These are phyloP conservation scores for Pezicula rhizophila DNA, from an alignment of 2,329 filamentous ascomycete species.

Conservation along the genomic window DNA sequence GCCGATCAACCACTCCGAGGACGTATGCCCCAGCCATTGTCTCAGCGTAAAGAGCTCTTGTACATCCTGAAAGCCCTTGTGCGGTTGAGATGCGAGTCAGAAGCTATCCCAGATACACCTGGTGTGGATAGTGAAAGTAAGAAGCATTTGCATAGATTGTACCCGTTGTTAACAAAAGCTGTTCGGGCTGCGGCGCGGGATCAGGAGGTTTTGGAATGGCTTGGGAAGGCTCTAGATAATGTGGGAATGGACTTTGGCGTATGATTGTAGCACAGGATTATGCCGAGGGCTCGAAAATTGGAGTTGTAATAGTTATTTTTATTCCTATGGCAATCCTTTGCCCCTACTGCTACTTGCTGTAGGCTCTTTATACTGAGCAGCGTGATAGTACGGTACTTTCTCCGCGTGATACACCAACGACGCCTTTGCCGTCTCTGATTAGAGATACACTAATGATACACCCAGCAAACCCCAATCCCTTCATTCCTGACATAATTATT, in stretches of 20 bases:
- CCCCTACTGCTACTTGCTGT: background rate
- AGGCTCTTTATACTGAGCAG: background rate
- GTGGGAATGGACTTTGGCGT: slow-evolving; percentile 50
- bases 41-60: slow-evolving; percentile 71
- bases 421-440: background rate
- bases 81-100: slow-evolving; percentile 60
- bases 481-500: slow-evolving; percentile 7
- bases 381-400: background rate
- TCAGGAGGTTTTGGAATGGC: slow-evolving; percentile 48
- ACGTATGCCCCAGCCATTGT: slow-evolving; percentile 79
- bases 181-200: slow-evolving; percentile 57
- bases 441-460: no score
- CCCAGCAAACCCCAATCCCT: background rate
- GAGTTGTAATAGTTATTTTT: slow-evolving; percentile 5
- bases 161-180: slow-evolving; percentile 67
- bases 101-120: slow-evolving; percentile 55
- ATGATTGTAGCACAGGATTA: slow-evolving; percentile 7
- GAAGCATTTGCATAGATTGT: slow-evolving; percentile 75
- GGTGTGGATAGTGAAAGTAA: slow-evolving; percentile 51
- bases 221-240: slow-evolving; percentile 55
- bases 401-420: background rate
- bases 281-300: no score
- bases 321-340: background rate
- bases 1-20: slow-evolving; percentile 88
- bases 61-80: slow-evolving; percentile 65